phyloP scores from a whole-genome alignment of 2,329 filamentous ascomycete genomes.

The Colletotrichum graminicola region DNA sequence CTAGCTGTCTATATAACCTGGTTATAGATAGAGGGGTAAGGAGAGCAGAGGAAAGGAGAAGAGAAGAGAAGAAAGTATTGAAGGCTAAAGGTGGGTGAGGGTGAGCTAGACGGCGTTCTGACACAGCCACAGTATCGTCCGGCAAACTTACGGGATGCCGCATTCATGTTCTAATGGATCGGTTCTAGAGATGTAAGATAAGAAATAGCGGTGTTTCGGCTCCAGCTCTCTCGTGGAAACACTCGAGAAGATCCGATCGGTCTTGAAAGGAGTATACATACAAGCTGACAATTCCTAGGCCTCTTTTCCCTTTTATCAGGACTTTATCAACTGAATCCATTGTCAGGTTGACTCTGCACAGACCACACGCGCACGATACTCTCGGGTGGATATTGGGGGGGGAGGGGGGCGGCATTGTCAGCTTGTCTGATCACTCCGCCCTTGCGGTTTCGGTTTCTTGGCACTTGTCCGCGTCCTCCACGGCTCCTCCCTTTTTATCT shows the following conservation, averaged over 20 bases:
- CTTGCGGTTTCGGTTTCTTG: neutral
- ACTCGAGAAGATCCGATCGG: slow-evolving; percentile 1
- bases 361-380: no score
- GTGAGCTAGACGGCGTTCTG: slow-evolving; percentile 29
- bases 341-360: no score
- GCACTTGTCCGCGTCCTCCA: neutral
- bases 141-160: slow-evolving; percentile 27
- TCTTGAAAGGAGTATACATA: no score
- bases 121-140: slow-evolving; percentile 18
- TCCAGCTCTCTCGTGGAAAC: neutral
- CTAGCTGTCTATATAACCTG: slow-evolving; percentile 37
- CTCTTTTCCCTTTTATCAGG: no score
- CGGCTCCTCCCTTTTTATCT: slow-evolving; percentile 31
- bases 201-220: slow-evolving; percentile 14
- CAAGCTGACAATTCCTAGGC: no score
- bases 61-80: slow-evolving; percentile 4
- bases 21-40: slow-evolving; percentile 8
- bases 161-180: slow-evolving; percentile 22
- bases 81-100: slow-evolving; percentile 18
- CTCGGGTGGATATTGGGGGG: no score
- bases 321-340: no score
- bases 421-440: no score
- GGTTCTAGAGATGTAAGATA: slow-evolving; percentile 13
- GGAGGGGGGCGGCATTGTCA: no score
- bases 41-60: neutral